These are phyloP conservation scores for Saccharomycopsis selenospora DNA, from an alignment of 805 yeast genomes.

Conservation along the genomic window DNA sequence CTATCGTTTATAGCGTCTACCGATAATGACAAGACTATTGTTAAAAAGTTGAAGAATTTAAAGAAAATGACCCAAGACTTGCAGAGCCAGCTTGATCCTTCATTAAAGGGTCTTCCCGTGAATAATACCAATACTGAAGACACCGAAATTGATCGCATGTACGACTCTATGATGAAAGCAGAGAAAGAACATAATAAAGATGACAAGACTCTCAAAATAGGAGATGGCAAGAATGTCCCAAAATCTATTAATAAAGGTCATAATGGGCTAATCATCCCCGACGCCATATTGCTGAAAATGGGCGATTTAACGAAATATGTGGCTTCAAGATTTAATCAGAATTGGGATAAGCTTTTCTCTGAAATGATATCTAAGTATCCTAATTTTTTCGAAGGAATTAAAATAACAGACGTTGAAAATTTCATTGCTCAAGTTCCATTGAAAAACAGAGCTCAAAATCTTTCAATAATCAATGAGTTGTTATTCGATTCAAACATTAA, in stretches of 20 bases:
- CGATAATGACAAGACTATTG: slow-evolving; percentile 12
- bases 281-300: slow-evolving; percentile 30
- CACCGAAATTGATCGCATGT: slow-evolving; percentile 10
- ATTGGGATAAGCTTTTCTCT: slow-evolving; percentile 35
- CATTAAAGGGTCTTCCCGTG: background rate
- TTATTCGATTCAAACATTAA: slow-evolving; percentile 28
- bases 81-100: slow-evolving; percentile 3
- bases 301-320: slow-evolving; percentile 37
- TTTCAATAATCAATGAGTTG: slow-evolving; percentile 29
- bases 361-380: slow-evolving; percentile 24
- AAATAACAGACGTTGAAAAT: slow-evolving; percentile 27
- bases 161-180: background rate
- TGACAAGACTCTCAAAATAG: background rate
- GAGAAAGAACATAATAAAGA: background rate
- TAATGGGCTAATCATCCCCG: slow-evolving; percentile 29
- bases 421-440: slow-evolving; percentile 35
- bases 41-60: slow-evolving; percentile 14
- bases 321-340: slow-evolving; percentile 34
- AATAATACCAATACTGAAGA: slow-evolving; percentile 5
- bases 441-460: slow-evolving; percentile 22
- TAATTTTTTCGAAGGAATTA: slow-evolving; percentile 31
- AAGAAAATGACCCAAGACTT: slow-evolving; percentile 11
- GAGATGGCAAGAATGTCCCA: background rate
- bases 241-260: slow-evolving; percentile 21
- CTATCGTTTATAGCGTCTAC: background rate